Percentiles rank a stretch among this genome's conserved stretches.
These are phyloP conservation scores for Kluyveromyces siamensis DNA, from an alignment of 805 yeast genomes.

Conservation along the genomic window DNA sequence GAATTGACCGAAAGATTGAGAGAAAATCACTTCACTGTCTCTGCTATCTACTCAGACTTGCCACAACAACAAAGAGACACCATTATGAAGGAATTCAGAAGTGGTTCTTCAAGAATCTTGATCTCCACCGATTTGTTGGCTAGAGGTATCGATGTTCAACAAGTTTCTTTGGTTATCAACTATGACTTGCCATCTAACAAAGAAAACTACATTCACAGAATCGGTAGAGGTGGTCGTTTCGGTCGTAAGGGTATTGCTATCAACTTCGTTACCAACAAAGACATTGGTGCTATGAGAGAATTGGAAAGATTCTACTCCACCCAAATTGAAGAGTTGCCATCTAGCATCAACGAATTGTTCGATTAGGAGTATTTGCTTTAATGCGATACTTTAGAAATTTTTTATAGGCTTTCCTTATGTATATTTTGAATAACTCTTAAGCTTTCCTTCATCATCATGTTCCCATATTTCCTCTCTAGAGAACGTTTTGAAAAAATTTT, in stretches of 20 bases:
- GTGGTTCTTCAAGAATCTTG: slow-evolving; percentile 85
- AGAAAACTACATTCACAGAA: slow-evolving; percentile 94
- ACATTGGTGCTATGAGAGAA: slow-evolving; percentile 64
- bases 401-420: background rate
- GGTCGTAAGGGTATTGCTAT: slow-evolving; percentile 98
- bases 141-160: slow-evolving; percentile 97
- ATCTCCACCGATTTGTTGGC: slow-evolving; percentile 98
- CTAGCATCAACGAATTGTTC: slow-evolving; percentile 49
- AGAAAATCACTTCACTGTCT: slow-evolving; percentile 79
- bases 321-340: slow-evolving; percentile 72
- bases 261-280: slow-evolving; percentile 81
- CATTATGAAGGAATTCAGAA: slow-evolving; percentile 92
- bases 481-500: background rate
- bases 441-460: background rate
- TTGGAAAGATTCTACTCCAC: slow-evolving; percentile 66
- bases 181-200: slow-evolving; percentile 88
- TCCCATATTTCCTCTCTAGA: background rate
- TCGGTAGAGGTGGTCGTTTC: slow-evolving; percentile 97
- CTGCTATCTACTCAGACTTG: slow-evolving; percentile 96
- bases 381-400: slow-evolving; percentile 4
- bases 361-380: slow-evolving; percentile 5
- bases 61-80: slow-evolving; percentile 89
- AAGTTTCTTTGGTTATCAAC: slow-evolving; percentile 90
- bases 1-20: slow-evolving; percentile 76
- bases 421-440: background rate